Conservation (phyloP, 2,329 filamentous ascomycete genomes). For the Chaetomiaceae sp. region DNA sequence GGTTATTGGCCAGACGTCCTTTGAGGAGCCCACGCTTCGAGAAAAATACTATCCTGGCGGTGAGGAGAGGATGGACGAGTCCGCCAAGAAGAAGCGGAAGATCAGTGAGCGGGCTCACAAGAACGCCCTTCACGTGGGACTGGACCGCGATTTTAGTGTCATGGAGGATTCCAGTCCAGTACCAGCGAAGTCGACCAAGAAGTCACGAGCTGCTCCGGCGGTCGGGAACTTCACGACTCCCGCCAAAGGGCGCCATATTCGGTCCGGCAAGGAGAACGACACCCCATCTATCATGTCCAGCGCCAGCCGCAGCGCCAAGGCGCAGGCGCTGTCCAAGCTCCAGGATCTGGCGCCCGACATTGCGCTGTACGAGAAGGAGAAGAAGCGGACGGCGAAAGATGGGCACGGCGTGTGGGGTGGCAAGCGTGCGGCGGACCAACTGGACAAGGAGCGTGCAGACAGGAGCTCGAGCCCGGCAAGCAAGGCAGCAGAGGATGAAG, state of each 20-base stretch:
- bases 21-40: constrained; percentile 58
- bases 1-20: constrained; percentile 80
- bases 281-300: constrained; percentile 64
- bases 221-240: constrained; percentile 32
- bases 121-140: constrained; percentile 42
- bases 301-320: constrained; percentile 80
- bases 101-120: constrained; percentile 45
- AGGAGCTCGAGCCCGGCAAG: constrained; percentile 35
- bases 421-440: constrained; percentile 53
- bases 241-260: constrained; percentile 40
- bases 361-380: constrained; percentile 86
- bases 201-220: constrained; percentile 15
- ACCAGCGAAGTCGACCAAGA: constrained; percentile 11
- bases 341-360: constrained; percentile 79
- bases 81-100: constrained; percentile 44
- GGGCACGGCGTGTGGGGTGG: constrained; percentile 53
- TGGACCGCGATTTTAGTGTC: constrained; percentile 39
- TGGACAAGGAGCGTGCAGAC: constrained; percentile 43
- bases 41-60: constrained; percentile 65
- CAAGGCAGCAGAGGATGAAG: constrained; percentile 17
- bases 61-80: constrained; percentile 37
- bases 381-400: constrained; percentile 59
- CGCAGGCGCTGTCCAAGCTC: constrained; percentile 69
- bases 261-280: constrained; percentile 73
- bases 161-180: constrained; percentile 35